phyloP scores from a whole-genome alignment of 176 grass and related monocot genomes.

The Musa schizocarpa region DNA sequence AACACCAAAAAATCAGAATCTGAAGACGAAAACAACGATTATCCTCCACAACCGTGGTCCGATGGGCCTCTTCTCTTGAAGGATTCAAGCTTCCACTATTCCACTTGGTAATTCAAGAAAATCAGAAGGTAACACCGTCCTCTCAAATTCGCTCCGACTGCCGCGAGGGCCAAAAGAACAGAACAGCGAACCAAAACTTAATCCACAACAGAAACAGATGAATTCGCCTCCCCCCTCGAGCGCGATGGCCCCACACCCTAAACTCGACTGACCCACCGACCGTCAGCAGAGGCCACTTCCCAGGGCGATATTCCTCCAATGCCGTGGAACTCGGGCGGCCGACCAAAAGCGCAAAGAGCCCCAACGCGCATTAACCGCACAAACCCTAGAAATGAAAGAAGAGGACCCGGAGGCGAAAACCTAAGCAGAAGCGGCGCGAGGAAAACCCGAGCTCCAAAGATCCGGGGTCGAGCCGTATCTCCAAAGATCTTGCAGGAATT shows the following conservation, averaged over 20 bases:
- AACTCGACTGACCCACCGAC: not conserved
- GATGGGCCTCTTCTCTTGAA: not conserved
- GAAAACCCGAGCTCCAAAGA: not conserved
- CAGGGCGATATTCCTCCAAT: not conserved
- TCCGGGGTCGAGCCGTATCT: not conserved
- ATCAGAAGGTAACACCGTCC: not conserved
- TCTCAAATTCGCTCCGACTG: not conserved
- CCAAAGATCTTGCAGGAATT: not conserved
- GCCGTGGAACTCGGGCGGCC: not conserved
- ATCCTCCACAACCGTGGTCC: not conserved
- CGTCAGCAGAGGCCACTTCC: not conserved
- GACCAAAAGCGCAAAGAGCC: not conserved
- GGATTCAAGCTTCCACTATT: not conserved
- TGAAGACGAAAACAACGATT: not conserved
- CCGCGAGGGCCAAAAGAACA: too few species aligned
- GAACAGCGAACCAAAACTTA: not conserved
- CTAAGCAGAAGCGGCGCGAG: not conserved
- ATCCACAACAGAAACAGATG: not conserved
- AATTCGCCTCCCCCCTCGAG: not conserved
- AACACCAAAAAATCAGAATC: not conserved
- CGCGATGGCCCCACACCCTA: not conserved
- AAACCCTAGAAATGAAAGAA: not conserved
- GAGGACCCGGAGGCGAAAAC: not conserved
- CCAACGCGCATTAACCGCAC: not conserved
- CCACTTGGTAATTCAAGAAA: not conserved